Evolutionary conservation across 768 basidiomycete genomes (phyloP).

Genomic region (Favolaschia claudopus): DNA sequence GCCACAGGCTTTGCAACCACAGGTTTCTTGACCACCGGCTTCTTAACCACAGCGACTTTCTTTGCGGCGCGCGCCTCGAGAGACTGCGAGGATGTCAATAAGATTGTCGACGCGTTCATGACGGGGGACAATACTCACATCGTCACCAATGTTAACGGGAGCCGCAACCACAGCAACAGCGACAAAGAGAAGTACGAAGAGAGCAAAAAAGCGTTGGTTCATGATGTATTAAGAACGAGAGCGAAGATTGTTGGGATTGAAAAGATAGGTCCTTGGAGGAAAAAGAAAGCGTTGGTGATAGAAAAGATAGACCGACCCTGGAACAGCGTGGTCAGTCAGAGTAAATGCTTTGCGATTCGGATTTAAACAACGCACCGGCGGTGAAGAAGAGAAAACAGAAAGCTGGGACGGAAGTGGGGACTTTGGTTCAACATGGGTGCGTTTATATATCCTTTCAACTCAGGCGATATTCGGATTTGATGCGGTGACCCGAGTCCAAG

Average conservation of each 20-base stretch:
- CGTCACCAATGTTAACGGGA: background rate
- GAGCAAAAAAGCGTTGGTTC: conserved; percentile 2
- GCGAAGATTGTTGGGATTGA: background rate
- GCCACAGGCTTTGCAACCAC: background rate
- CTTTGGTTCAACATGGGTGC: background rate
- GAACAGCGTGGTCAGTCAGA: background rate
- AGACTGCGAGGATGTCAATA: background rate
- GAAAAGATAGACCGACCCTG: conserved; percentile 3
- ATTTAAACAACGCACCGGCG: background rate
- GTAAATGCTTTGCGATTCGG: too few relatives aligned
- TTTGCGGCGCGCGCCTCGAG: background rate
- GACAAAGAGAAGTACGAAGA: conserved; percentile 3
- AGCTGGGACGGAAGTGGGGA: background rate
- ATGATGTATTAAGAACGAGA: background rate
- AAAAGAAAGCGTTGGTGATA: too few relatives aligned
- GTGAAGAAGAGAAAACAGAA: background rate
- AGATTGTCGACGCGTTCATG: background rate
- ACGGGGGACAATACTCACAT: conserved; percentile 1
- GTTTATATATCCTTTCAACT: too few relatives aligned
- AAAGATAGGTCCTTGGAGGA: background rate
- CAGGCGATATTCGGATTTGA: too few relatives aligned
- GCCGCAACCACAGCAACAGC: conserved; percentile 5
- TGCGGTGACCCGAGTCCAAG: too few relatives aligned
- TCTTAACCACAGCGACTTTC: too few relatives aligned
- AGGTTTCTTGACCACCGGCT: too few relatives aligned